Percentiles rank a stretch among this genome's conserved stretches.
Conservation (phyloP, 257 asterid genomes). For the Primulina tabacum region DNA sequence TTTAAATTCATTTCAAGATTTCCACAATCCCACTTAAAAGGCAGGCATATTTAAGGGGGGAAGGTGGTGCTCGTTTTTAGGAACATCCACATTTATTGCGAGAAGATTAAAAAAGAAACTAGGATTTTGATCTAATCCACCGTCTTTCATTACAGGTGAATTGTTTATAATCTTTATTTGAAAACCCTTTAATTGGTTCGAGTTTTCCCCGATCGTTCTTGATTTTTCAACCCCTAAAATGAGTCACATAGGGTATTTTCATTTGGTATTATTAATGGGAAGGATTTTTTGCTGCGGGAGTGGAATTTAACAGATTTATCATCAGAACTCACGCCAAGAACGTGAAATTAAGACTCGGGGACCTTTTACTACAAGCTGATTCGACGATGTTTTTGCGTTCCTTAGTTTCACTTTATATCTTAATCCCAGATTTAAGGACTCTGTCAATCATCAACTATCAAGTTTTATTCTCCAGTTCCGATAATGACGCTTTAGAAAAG, state of each 20-base stretch:
- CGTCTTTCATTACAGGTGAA: slow-evolving; percentile 45
- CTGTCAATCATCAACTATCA: background rate
- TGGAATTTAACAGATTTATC: background rate
- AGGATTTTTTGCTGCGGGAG: background rate
- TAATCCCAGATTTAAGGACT: background rate
- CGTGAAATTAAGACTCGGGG: background rate
- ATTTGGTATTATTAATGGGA: background rate
- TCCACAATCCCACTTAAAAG: background rate
- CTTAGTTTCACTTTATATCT: background rate
- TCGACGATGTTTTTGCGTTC: background rate
- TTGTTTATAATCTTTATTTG: background rate
- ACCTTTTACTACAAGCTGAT: background rate
- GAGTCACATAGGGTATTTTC: background rate
- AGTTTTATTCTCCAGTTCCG: background rate
- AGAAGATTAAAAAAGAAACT: background rate
- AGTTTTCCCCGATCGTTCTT: background rate
- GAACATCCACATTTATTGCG: slow-evolving; percentile 20
- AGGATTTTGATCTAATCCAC: slow-evolving; percentile 7
- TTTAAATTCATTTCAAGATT: slow-evolving; percentile 9
- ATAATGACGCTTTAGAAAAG: background rate
- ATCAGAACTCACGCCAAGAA: background rate
- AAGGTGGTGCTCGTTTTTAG: slow-evolving; percentile 16
- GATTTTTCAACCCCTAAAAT: background rate
- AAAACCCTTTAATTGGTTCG: background rate
- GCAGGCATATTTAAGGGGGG: slow-evolving; percentile 25